Evolutionary conservation across 805 yeast species (phyloP), one percentile per base, ranked within the genome.

Genomic region (Ogataea dorogensis): DNA sequence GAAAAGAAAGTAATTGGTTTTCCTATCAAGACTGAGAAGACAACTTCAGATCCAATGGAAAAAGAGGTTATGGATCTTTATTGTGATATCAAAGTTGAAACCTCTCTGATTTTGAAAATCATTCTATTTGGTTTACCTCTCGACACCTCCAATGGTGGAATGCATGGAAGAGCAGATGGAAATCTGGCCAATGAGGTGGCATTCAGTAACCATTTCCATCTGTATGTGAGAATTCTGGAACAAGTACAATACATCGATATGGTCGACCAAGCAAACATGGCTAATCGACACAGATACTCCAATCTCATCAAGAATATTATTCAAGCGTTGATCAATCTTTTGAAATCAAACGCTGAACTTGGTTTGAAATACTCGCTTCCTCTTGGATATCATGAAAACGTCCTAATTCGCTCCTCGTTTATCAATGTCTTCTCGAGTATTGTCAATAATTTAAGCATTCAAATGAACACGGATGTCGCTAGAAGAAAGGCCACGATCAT

Each of bases 311-410:
- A 81, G 13, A 77, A 79, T 56, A 76, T 81, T 8, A 75, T 86
- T 36, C 63, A 67, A 15, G 77, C 85, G 14, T 65, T 86, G 32
- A 77, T 88, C 2, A 83, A 83, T 46, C 58, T 87, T 34, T 65
- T 87, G 29, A 79, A 75, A 47, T 71, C 86, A 4, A 87, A 87
- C 50, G 77, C 81, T 5, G 87, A 81, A 36, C 79, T 84, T 16
- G 95, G 95, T 6, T 63, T 87, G 49, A 77, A 77, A 34, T 77
- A 75, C 56, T 87, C 89, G 2, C 57, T 86, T 11, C 88, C 93
- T 0, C 70, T 86, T 54, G 93, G 94, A 0, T 85, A 79, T 50
- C 86, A 86, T 49, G 71, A 72, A 15, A 82, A 83, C 53, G 58
- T 64, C 10, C 71, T 77, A 35, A 79, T 86, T 18, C 65, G 93